phyloP scores from a whole-genome alignment of 2,329 filamentous ascomycete genomes.

The Xylaria sp. region DNA sequence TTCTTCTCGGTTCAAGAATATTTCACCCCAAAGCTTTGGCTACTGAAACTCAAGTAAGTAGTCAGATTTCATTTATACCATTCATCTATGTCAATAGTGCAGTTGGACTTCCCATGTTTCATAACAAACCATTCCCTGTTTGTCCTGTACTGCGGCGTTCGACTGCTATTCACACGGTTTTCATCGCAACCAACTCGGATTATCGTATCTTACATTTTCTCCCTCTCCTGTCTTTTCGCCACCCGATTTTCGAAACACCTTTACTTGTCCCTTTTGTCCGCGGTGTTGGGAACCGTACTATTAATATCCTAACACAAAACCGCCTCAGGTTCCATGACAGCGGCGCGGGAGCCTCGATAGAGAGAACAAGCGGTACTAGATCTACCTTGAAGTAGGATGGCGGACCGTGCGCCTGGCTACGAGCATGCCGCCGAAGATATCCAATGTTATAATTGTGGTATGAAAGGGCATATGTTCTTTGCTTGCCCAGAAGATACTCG shows the following conservation, averaged over 20 bases:
- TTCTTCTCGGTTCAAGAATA: conserved; percentile 2
- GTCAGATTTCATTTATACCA: background rate
- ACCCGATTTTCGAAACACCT: background rate
- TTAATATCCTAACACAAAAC: background rate
- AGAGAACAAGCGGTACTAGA: background rate
- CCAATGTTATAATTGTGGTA: conserved; percentile 43
- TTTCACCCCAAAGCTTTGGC: background rate
- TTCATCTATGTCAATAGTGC: no score
- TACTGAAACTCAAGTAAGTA: conserved; percentile 15
- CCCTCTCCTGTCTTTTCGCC: background rate
- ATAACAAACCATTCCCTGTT: background rate
- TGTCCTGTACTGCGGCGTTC: background rate
- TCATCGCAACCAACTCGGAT: background rate
- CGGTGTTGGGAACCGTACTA: background rate
- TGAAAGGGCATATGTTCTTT: conserved; percentile 42
- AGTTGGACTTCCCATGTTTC: no score
- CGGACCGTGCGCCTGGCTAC: conserved; percentile 36
- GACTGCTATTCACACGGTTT: background rate
- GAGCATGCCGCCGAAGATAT: conserved; percentile 37
- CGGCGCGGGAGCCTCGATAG: background rate
- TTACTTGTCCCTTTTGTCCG: background rate
- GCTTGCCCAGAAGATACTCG: conserved; percentile 43
- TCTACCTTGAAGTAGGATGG: conserved; percentile 32
- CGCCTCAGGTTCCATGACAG: background rate
- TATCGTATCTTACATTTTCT: background rate